Base-by-base conservation (phyloP, 1,139 yeast genomes). In the Yueomyces sp. region DNA sequence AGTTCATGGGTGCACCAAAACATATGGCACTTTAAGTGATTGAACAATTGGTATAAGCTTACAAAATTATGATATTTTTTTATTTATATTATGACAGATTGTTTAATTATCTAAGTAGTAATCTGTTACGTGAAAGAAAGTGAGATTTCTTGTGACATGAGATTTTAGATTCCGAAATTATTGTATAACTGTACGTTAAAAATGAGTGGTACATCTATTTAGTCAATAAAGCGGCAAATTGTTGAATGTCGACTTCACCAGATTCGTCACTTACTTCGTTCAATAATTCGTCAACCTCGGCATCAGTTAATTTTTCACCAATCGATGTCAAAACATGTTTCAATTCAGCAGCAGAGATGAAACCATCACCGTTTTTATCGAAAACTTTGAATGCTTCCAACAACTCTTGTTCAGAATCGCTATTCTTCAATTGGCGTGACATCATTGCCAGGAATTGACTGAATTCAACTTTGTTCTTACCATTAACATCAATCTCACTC, bases 351-450 rank as follows among this genome's bases (percentile, higher is more conserved):
- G 95, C 91, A 46, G 95, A 83, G 60, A 91, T 91, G 66, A 82
- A 83, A 49, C 98, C 99, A 62, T 91, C 96, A 45, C 96, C 96
- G 63, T 91, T 94, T 51, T 65, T 71, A 55, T 73, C 78, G 60
- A 87, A 86, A 39, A 91, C 98, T 67, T 89, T 89, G 73, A 91
- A 91, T 12, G 98, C 98, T 68, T 91, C 98, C 50, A 93, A 78
- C 54, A 91, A 80, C 65, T 93, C 99, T 53, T 94, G 97, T 65
- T 91, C 97, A 33, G 94, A 81, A 63, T 93, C 98, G 49, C 93
- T 86, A 56, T 89, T 95, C 67, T 82, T 83, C 78, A 89, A 80
- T 63, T 91, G 94, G 67, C 97, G 81, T 31, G 96, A 95, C 78
- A 73, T 73, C 59, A 73, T 65, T 9, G 77, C 74, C 46, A 73